These are phyloP conservation scores for Calonectria pteridis DNA, from an alignment of 2,329 filamentous ascomycete species.

Conservation along the genomic window DNA sequence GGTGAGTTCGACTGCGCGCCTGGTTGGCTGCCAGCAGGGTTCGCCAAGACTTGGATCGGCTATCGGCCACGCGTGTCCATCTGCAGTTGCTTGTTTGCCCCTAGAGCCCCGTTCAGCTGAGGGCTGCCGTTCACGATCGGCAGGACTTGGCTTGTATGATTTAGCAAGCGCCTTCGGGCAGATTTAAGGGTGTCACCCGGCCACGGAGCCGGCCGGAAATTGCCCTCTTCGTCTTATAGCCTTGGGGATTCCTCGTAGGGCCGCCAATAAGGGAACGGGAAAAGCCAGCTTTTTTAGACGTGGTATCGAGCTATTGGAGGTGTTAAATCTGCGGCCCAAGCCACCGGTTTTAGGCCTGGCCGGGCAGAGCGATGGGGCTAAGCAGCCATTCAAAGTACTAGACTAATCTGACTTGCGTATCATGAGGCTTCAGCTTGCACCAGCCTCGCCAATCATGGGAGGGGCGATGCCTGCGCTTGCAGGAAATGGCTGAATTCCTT, in stretches of 20 bases:
- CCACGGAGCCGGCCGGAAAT: neutral
- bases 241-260: neutral
- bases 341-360: neutral
- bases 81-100: no score
- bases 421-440: neutral
- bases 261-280: neutral
- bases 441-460: neutral
- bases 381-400: neutral
- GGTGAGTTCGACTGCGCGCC: neutral
- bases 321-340: neutral
- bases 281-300: neutral
- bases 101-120: neutral
- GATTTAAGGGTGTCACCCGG: neutral
- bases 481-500: neutral
- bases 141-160: neutral
- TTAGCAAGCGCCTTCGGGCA: neutral
- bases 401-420: conserved; percentile 3
- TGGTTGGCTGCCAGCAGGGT: neutral
- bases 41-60: neutral
- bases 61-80: neutral
- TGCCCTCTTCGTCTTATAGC: neutral
- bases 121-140: neutral
- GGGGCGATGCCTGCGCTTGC: neutral
- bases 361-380: neutral
- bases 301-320: neutral